Evolutionary conservation across 148 eudicot genomes (phyloP).

Genomic region (Pharnaceum exiguum): DNA sequence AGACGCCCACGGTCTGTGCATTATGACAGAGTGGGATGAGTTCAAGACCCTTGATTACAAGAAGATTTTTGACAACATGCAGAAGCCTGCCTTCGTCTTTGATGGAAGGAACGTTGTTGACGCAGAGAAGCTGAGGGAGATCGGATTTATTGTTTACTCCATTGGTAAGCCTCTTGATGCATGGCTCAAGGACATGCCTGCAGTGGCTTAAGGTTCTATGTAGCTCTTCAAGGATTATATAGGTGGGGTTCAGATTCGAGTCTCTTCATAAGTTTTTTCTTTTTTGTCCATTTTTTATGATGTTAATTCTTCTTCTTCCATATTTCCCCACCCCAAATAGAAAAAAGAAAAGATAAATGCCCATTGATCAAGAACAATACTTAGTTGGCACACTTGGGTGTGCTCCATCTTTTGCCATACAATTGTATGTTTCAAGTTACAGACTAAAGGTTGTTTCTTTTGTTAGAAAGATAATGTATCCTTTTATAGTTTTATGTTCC

Average conservation of each 20-base stretch:
- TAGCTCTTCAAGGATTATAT: background rate
- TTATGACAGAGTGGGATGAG: constrained; percentile 81
- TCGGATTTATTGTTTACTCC: constrained; percentile 73
- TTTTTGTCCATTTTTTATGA: constrained; percentile 1
- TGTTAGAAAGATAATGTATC: background rate
- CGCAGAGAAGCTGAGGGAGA: constrained; percentile 43
- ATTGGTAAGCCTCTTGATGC: constrained; percentile 81
- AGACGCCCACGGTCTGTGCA: constrained; percentile 66
- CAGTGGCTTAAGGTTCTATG: constrained; percentile 29
- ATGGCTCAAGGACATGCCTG: constrained; percentile 79
- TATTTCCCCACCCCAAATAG: background rate
- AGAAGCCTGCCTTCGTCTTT: constrained; percentile 75
- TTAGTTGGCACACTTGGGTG: constrained; percentile 2
- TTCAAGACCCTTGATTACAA: constrained; percentile 64
- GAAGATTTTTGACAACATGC: constrained; percentile 67
- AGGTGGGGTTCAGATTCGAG: background rate
- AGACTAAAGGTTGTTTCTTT: background rate
- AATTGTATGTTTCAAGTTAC: background rate
- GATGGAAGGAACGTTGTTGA: constrained; percentile 69
- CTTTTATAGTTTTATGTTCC: no score
- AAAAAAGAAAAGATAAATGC: no score
- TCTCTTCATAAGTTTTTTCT: background rate
- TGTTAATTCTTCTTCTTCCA: background rate
- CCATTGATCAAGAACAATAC: constrained; percentile 4
- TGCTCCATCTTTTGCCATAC: background rate